Conservation (phyloP, 345 rosid species). For the Nephelium lappaceum region DNA sequence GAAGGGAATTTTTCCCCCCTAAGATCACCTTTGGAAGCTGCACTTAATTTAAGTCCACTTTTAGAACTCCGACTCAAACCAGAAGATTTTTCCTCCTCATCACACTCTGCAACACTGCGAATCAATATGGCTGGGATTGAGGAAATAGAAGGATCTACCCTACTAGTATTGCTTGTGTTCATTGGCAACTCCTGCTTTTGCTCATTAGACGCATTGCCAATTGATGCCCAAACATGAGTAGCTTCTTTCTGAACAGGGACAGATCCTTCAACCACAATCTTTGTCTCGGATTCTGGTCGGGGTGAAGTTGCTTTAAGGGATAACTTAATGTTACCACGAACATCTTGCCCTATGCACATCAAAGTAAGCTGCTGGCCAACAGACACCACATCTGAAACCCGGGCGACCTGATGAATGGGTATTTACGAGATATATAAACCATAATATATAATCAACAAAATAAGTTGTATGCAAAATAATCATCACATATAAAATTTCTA, state of each 20-base stretch:
- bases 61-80: slow-evolving; percentile 35
- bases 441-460: background rate
- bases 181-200: slow-evolving; percentile 35
- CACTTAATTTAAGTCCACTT: slow-evolving; percentile 33
- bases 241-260: slow-evolving; percentile 37
- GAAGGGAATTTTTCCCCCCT: slow-evolving; percentile 27
- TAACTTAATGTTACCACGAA: slow-evolving; percentile 91
- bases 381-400: slow-evolving; percentile 74
- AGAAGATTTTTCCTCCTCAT: slow-evolving; percentile 65
- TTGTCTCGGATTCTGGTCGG: slow-evolving; percentile 29
- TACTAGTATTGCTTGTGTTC: slow-evolving; percentile 21
- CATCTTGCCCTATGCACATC: slow-evolving; percentile 92
- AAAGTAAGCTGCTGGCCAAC: slow-evolving; percentile 76
- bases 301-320: slow-evolving; percentile 73
- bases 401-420: slow-evolving; percentile 60
- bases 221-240: slow-evolving; percentile 48
- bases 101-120: slow-evolving; percentile 87
- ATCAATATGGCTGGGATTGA: slow-evolving; percentile 62
- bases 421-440: background rate
- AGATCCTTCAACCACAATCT: slow-evolving; percentile 35
- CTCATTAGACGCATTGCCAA: slow-evolving; percentile 36
- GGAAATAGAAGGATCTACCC: slow-evolving; percentile 30
- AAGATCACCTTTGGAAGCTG: slow-evolving; percentile 21
- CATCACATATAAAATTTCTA: background rate
- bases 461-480: background rate